phyloP scores from a whole-genome alignment of 2,329 filamentous ascomycete species.

The Botrytis aclada region DNA sequence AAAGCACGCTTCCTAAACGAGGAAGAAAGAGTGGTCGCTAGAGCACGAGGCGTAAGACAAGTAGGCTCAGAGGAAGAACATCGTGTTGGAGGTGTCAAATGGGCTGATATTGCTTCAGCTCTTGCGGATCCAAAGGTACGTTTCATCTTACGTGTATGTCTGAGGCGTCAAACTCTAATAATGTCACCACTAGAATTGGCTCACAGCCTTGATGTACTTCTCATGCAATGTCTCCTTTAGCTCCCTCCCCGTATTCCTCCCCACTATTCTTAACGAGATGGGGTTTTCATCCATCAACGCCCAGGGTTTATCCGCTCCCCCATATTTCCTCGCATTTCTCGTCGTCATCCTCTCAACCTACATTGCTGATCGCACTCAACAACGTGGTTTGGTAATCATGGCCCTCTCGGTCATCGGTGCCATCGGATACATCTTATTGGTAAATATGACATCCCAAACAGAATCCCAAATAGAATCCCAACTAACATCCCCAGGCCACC shows the following conservation, averaged over 20 bases:
- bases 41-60: slow-evolving; percentile 51
- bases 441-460: slow-evolving; percentile 30
- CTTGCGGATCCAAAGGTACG: slow-evolving; percentile 45
- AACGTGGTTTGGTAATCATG: slow-evolving; percentile 60
- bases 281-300: slow-evolving; percentile 64
- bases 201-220: slow-evolving; percentile 51
- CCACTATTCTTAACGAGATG: slow-evolving; percentile 62
- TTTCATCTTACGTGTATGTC: neutral
- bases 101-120: slow-evolving; percentile 47
- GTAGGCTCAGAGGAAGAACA: slow-evolving; percentile 49
- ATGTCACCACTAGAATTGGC: slow-evolving; percentile 25
- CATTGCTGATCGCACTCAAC: slow-evolving; percentile 62
- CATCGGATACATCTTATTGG: slow-evolving; percentile 63
- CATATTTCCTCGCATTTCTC: slow-evolving; percentile 65
- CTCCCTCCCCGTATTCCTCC: slow-evolving; percentile 62
- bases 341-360: slow-evolving; percentile 59
- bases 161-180: neutral
- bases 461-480: neutral
- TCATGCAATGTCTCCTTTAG: slow-evolving; percentile 64
- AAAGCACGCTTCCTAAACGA: slow-evolving; percentile 49
- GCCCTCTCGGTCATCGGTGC: slow-evolving; percentile 55
- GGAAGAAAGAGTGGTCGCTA: slow-evolving; percentile 50
- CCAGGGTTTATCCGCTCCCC: slow-evolving; percentile 69
- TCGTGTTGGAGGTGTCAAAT: slow-evolving; percentile 46
- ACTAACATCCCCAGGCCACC: slow-evolving; percentile 33